Evolutionary conservation across 2,329 filamentous ascomycete species (phyloP).

Genomic region (Chalara sp.): DNA sequence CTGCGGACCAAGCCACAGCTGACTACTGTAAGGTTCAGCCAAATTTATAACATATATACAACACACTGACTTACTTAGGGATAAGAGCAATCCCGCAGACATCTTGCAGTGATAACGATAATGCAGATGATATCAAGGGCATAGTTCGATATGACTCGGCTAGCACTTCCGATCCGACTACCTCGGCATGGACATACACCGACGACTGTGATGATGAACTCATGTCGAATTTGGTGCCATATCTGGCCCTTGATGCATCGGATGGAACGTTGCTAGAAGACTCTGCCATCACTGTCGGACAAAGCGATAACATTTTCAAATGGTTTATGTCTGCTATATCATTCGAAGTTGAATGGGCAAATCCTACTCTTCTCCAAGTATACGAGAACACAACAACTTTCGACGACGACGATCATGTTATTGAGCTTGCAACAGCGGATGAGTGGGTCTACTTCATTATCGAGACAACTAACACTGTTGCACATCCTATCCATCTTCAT

Average conservation of each 20-base stretch:
- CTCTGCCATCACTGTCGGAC: not conserved
- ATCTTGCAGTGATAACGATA: slow-evolving; percentile 47
- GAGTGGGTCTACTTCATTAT: not conserved
- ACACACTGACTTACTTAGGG: too few species aligned
- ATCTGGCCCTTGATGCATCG: slow-evolving; percentile 31
- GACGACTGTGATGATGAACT: slow-evolving; percentile 20
- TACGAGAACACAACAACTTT: not conserved
- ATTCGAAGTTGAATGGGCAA: not conserved
- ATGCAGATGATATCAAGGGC: slow-evolving; percentile 40
- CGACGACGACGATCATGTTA: not conserved
- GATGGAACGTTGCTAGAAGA: not conserved
- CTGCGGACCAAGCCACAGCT: slow-evolving; percentile 35
- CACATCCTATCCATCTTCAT: not conserved
- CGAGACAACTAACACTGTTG: not conserved
- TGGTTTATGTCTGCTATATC: not conserved
- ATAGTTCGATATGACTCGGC: slow-evolving; percentile 41
- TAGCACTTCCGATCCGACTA: slow-evolving; percentile 17
- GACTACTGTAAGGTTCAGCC: too few species aligned
- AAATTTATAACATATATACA: too few species aligned
- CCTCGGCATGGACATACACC: slow-evolving; percentile 9
- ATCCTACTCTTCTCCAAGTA: not conserved
- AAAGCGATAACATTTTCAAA: not conserved
- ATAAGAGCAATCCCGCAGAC: slow-evolving; percentile 48
- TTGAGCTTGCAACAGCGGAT: not conserved
- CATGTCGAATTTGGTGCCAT: slow-evolving; percentile 19